Conservation (phyloP, 2,329 filamentous ascomycete species). For the Aspergillus japonicus region DNA sequence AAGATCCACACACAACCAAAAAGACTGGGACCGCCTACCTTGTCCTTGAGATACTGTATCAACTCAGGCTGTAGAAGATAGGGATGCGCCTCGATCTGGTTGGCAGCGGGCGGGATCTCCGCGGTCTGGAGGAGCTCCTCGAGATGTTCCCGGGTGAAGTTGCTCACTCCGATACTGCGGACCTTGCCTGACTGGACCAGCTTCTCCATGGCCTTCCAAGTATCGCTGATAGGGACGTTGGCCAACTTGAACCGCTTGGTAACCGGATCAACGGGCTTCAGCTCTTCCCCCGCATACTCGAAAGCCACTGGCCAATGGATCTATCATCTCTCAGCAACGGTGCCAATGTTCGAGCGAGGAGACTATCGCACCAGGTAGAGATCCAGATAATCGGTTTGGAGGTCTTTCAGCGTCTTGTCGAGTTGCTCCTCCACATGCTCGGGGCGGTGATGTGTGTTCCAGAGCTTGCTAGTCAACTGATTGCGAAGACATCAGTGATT, state of each 20-base stretch:
- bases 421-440: slow-evolving; percentile 52
- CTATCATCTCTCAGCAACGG: slow-evolving; percentile 14
- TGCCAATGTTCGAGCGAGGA: slow-evolving; percentile 17
- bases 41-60: slow-evolving; percentile 52
- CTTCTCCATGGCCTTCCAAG: slow-evolving; percentile 39
- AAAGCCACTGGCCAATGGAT: slow-evolving; percentile 39
- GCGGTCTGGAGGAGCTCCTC: slow-evolving; percentile 37
- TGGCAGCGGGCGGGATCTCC: slow-evolving; percentile 58
- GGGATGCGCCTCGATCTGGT: slow-evolving; percentile 67
- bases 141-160: slow-evolving; percentile 42
- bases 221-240: slow-evolving; percentile 30
- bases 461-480: slow-evolving; percentile 56
- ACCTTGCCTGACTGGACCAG: slow-evolving; percentile 36
- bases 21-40: slow-evolving; percentile 40
- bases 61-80: slow-evolving; percentile 61
- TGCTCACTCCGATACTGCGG: slow-evolving; percentile 36
- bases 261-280: slow-evolving; percentile 27
- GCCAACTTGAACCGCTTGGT: slow-evolving; percentile 28
- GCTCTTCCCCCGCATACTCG: slow-evolving; percentile 28
- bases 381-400: slow-evolving; percentile 55
- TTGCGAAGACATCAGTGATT: no score
- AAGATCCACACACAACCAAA: background rate
- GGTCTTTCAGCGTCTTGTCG: slow-evolving; percentile 50
- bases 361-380: slow-evolving; percentile 48
- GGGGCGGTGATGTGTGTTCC: slow-evolving; percentile 55